These are phyloP conservation scores for Ochetophila trinervis DNA, from an alignment of 306 rosid species.

Conservation along the genomic window DNA sequence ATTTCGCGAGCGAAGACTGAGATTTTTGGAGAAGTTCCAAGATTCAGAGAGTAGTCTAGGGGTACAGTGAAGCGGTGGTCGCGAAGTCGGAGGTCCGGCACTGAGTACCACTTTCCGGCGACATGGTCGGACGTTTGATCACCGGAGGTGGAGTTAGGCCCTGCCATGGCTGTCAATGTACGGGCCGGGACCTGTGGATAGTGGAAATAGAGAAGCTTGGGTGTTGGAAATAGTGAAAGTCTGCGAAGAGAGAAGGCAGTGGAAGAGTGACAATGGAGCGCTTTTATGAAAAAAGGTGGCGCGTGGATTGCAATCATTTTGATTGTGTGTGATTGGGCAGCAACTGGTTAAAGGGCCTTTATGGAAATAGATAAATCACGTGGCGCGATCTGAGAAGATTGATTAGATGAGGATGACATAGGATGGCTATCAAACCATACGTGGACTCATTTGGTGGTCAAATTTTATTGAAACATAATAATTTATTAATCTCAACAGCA, in stretches of 20 bases:
- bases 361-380: too few species aligned
- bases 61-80: conserved; percentile 75
- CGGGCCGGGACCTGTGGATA: conserved; percentile 19
- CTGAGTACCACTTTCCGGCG: conserved; percentile 66
- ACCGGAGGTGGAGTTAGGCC: not conserved
- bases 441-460: too few species aligned
- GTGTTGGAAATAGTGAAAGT: conserved; percentile 16
- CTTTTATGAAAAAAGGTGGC: conserved; percentile 25
- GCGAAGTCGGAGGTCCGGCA: conserved; percentile 83
- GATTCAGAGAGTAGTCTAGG: conserved; percentile 53
- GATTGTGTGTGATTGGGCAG: not conserved
- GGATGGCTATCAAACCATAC: too few species aligned
- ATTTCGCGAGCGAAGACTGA: conserved; percentile 91
- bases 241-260: conserved; percentile 1
- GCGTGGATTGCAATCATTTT: conserved; percentile 35
- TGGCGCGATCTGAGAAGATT: too few species aligned
- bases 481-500: too few species aligned
- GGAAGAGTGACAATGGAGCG: conserved; percentile 13
- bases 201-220: conserved; percentile 22
- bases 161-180: conserved; percentile 35
- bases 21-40: conserved; percentile 45
- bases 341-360: not conserved
- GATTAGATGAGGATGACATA: too few species aligned
- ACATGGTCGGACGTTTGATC: conserved; percentile 49
- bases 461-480: too few species aligned